These are phyloP conservation scores for Lactarius tabidus DNA, from an alignment of 768 basidiomycete genomes.

Conservation along the genomic window DNA sequence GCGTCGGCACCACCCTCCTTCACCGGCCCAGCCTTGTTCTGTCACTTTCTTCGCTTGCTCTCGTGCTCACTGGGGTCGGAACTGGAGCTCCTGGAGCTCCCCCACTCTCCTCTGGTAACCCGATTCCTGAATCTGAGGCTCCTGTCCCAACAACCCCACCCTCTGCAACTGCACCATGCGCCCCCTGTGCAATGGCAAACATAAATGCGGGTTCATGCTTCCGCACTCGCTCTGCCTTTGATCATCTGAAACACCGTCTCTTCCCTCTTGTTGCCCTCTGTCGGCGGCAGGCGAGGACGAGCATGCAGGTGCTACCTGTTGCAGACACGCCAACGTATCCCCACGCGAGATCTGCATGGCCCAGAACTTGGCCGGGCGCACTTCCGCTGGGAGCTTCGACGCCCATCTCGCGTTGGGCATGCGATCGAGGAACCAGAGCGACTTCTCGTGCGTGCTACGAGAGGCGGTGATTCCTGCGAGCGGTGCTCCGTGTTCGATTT, in stretches of 20 bases:
- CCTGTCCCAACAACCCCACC: constrained; percentile 15
- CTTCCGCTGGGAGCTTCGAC: constrained; percentile 67
- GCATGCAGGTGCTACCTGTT: constrained; percentile 63
- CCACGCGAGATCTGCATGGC: constrained; percentile 41
- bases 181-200: constrained; percentile 14
- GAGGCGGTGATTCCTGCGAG: constrained; percentile 66
- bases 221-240: constrained; percentile 63
- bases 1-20: constrained; percentile 16
- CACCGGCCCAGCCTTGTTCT: no score
- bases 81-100: constrained; percentile 31
- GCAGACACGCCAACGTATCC: constrained; percentile 40
- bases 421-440: constrained; percentile 60
- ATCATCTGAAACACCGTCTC: constrained; percentile 72
- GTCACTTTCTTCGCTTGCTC: constrained; percentile 19
- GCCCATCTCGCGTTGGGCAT: not conserved
- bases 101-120: constrained; percentile 20
- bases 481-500: constrained; percentile 28
- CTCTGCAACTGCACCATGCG: not conserved
- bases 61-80: not conserved
- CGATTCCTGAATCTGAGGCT: constrained; percentile 21
- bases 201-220: constrained; percentile 54
- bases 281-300: constrained; percentile 41
- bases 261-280: constrained; percentile 41
- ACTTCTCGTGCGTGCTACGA: constrained; percentile 63
- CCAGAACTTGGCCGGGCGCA: constrained; percentile 77